Conservation (phyloP, 2,329 filamentous ascomycete species). For the Ophiostoma angusticollis region DNA sequence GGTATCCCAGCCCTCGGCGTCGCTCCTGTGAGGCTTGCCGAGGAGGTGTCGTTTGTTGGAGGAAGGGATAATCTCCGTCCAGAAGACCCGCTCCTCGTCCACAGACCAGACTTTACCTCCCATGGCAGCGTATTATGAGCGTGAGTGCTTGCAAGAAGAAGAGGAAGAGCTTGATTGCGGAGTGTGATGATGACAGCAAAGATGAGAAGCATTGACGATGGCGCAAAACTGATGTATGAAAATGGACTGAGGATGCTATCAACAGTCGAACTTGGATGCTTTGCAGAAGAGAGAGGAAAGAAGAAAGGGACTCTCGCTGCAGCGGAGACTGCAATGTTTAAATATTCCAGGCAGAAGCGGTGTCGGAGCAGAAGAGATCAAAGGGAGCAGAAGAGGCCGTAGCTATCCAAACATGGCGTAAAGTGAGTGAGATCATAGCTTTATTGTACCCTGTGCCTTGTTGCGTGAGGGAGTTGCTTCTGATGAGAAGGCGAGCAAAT, state of each 20-base stretch:
- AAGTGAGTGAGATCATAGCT: no score
- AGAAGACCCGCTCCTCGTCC: slow-evolving; percentile 37
- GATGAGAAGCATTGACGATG: neutral
- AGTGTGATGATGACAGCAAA: neutral
- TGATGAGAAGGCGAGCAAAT: no score
- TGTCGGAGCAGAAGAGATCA: neutral
- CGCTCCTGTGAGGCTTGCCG: slow-evolving; percentile 3
- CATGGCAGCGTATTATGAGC: slow-evolving; percentile 23
- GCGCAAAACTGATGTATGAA: neutral
- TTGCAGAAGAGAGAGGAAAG: slow-evolving; percentile 1
- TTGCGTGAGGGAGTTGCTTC: no score
- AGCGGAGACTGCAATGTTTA: no score
- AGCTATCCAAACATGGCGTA: no score
- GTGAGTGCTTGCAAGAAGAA: neutral
- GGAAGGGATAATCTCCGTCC: slow-evolving; percentile 22
- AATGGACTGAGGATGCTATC: slow-evolving; percentile 3
- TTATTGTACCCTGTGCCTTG: no score
- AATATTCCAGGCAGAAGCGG: no score
- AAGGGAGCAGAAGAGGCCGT: neutral
- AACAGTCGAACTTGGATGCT: no score
- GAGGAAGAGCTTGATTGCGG: neutral
- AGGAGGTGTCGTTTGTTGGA: slow-evolving; percentile 17
- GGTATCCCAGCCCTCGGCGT: slow-evolving; percentile 15
- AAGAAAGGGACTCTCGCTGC: no score
- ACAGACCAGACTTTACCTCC: slow-evolving; percentile 37